phyloP scores from a whole-genome alignment of 1,284 basidiomycete species.

The Omphalotus olearius region DNA sequence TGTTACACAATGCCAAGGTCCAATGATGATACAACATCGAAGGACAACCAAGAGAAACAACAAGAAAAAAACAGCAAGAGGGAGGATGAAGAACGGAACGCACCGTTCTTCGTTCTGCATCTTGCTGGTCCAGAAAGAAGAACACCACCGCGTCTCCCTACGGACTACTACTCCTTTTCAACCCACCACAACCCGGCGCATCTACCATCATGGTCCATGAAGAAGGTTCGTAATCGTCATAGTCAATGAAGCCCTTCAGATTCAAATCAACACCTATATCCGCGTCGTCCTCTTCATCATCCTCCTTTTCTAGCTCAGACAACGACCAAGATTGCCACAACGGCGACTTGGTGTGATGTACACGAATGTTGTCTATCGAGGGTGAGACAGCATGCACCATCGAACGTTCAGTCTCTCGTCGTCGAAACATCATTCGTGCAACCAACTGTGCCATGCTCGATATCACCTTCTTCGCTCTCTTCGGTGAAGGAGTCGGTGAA shows the following conservation, averaged over 20 bases:
- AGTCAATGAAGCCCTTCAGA: conserved; percentile 6
- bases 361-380: neutral
- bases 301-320: neutral
- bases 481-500: neutral
- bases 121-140: no score
- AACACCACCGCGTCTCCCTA: no score
- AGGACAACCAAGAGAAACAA: no score
- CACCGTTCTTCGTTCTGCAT: no score
- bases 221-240: neutral
- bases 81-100: no score
- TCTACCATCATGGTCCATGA: neutral
- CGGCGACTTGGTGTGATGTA: neutral
- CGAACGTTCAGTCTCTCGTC: conserved; percentile 5
- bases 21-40: no score
- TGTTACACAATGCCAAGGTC: no score
- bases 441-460: conserved; percentile 44
- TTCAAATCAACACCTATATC: conserved; percentile 4
- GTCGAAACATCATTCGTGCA: conserved; percentile 51
- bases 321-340: conserved; percentile 5
- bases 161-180: no score
- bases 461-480: conserved; percentile 11
- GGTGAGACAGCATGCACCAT: neutral
- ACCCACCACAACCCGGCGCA: no score
- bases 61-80: no score
- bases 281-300: conserved; percentile 1